Evolutionary conservation across 2,329 filamentous ascomycete species (phyloP), one percentile per base, ranked within the genome.

Genomic region (Calonectria naviculata): DNA sequence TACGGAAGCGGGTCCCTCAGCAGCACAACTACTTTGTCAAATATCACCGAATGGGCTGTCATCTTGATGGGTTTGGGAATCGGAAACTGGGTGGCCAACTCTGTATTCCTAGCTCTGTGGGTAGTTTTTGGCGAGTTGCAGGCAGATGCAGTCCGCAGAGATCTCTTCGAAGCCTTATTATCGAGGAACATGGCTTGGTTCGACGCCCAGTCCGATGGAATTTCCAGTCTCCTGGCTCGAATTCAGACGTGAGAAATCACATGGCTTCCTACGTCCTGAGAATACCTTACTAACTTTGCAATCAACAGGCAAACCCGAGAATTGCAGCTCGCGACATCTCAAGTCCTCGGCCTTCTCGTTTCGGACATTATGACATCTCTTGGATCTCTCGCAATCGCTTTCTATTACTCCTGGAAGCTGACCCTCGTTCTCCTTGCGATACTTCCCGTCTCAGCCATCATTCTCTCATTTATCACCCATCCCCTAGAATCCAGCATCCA

Each of bases 351-450:
- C 0, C 89, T 93, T 52, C 81, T 93, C 1, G 78, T 93, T 9
- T 89, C 91, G 70, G 91, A 93, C 71, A 75, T 90, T 0, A 85
- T 93, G n/a, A 90, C 92, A 4, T 88, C 91, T 0, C 36, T 92
- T 5, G 89, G 90, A 5, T 93, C 93, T 10, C 83, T 98, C 1
- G 85, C 84, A 0, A 85, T 98, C 1, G 94, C 95, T 0, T 88
- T 98, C 34, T 93, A 90, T 80, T 93, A 90, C 76, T 97, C 94
- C 0, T 98, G 94, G 94, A 92, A 92, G 72, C 87, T 98, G 19
- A 95, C 95, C 0, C 85, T 98, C 0, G 91, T 97, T 3, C 92
- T 96, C 13, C 85, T 97, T 4, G 89, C 93, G 0, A 93, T 91
- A 0, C 86, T 95, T 0, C 94, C 96, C 0, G 72, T 96, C 1